These are phyloP conservation scores for Fusarium keratoplasticum DNA, from an alignment of 2,329 filamentous ascomycete species.

Conservation along the genomic window DNA sequence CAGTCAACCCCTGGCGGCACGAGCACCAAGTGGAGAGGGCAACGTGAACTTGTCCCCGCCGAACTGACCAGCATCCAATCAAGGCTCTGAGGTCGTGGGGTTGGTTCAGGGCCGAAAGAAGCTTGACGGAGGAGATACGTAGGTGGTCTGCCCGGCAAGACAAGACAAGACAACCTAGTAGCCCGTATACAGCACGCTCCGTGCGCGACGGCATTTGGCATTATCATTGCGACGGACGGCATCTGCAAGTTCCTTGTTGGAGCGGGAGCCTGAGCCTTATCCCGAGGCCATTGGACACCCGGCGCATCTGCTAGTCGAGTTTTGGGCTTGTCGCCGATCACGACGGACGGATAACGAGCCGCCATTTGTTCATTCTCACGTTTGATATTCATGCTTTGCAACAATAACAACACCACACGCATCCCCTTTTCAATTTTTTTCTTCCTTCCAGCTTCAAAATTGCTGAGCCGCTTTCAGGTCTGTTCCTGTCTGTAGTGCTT, in stretches of 20 bases:
- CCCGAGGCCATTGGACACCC: not conserved
- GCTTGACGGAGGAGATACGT: not conserved
- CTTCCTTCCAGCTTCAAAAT: not conserved
- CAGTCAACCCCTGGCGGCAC: not conserved
- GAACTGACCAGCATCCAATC: conserved; percentile 8
- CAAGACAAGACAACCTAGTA: not conserved
- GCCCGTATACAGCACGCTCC: not conserved
- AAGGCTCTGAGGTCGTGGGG: not conserved
- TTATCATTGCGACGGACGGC: not conserved
- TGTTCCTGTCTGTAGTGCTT: conserved; percentile 9
- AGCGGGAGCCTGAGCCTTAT: not conserved
- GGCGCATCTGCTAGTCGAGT: not conserved
- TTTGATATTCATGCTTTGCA: not conserved
- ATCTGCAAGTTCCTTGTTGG: conserved; percentile 7
- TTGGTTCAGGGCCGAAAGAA: not conserved
- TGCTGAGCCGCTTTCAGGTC: not conserved
- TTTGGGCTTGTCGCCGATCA: conserved; percentile 4
- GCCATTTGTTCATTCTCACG: not conserved
- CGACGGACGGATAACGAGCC: not conserved
- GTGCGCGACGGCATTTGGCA: conserved; percentile 3
- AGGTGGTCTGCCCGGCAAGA: not conserved
- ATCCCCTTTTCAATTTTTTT: not conserved
- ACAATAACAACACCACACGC: not conserved
- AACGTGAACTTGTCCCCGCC: conserved; percentile 8
- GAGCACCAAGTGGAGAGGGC: not conserved